Evolutionary conservation across 768 basidiomycete species (phyloP).

Genomic region (Tulasnella sp.): DNA sequence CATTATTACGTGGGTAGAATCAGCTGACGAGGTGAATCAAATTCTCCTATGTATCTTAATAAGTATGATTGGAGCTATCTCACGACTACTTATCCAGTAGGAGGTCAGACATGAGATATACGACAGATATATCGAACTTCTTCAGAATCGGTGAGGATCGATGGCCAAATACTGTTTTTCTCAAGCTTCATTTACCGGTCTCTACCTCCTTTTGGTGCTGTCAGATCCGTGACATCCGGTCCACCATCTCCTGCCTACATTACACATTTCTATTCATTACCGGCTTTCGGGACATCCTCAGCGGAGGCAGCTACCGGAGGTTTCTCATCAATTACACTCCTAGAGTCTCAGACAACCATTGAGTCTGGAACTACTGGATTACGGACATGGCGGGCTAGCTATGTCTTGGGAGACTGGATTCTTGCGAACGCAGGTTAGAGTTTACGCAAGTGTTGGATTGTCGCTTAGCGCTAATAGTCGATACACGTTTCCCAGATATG

Average conservation of each 20-base stretch:
- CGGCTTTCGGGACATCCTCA: conserved; percentile 24
- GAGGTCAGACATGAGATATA: conserved; percentile 59
- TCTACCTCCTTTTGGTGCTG: background rate
- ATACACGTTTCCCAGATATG: conserved; percentile 26
- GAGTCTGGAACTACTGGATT: conserved; percentile 70
- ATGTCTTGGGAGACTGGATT: conserved; percentile 49
- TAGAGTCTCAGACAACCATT: conserved; percentile 61
- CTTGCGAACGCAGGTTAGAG: conserved; percentile 39
- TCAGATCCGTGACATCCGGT: conserved; percentile 15
- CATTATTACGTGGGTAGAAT: conserved; percentile 44
- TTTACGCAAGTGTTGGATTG: conserved; percentile 12
- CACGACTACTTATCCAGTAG: conserved; percentile 30
- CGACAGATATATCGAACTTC: conserved; percentile 41
- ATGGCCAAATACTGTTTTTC: conserved; percentile 5
- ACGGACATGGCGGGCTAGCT: conserved; percentile 66
- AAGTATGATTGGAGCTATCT: conserved; percentile 13
- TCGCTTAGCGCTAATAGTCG: background rate
- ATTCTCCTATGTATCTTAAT: background rate
- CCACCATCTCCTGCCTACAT: conserved; percentile 20
- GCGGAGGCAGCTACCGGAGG: background rate
- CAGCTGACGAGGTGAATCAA: conserved; percentile 33
- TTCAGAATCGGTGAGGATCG: no score
- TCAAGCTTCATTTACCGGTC: conserved; percentile 26
- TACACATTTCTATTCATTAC: conserved; percentile 21
- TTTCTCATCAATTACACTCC: conserved; percentile 46